Evolutionary conservation across 805 yeast genomes (phyloP), one percentile per base, ranked within the genome.

Genomic region (Diddensiella santjacobensis): DNA sequence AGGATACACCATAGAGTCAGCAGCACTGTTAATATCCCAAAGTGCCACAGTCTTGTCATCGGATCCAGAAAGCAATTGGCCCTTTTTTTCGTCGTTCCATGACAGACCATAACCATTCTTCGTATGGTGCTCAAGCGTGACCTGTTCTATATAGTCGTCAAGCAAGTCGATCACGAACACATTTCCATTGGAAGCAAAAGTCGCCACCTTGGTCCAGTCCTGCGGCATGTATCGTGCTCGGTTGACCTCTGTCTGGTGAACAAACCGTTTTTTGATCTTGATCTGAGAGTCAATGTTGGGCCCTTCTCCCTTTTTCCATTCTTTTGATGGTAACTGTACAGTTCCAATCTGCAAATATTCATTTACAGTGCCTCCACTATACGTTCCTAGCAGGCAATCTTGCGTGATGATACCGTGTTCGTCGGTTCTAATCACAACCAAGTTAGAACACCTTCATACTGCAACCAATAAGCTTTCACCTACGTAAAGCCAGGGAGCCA

Each of bases 51-150:
- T 76, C 13, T 75, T 65, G 62, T 87, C 95, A 51, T 78, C 80
- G 3, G 87, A 74, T 1, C 87, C 85, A 1, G 89, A 72, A 10
- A 81, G 67, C 24, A 88, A 71, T 50, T 65, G 65, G 35, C 75
- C 70, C 22, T 53, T 59, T 30, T 52, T 55, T 20, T 54, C 54
- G 19, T 72, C 69, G 48, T 76, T 69, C 95, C 95, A 87, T 52
- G 82, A 81, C 43, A 88, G 65, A 2, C 83, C 85, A 60, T 73
- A 80, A 1, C 95, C 95, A 56, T 83, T 88, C 47, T 67, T 71
- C 10, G 70, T 66, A 66, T 87, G 95, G 42, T 44, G 51, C 41
- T 51, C 40, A 26, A 57, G 45, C n/a, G 50, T 52, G 23, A 43
- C 37, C 19, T 56, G 45, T 19, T 47, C 47, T 22, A 47, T 44